Base-by-base conservation (phyloP, 1,139 yeast genomes). In the Scheffersomyces segobiensis region DNA sequence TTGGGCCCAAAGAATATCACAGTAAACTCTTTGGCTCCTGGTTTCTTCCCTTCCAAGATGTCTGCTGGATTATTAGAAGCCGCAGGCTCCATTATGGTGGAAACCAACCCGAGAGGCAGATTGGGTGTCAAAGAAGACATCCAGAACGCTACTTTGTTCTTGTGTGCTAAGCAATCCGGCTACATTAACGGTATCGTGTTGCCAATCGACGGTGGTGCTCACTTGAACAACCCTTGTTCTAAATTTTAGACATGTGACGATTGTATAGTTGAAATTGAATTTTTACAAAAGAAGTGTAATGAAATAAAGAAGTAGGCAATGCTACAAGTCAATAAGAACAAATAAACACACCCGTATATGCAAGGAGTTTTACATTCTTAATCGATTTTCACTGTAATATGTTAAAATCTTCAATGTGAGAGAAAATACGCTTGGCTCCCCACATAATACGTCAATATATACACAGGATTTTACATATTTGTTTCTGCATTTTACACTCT, bases 11-110 rank as follows among this genome's bases (percentile, higher is more conserved):
- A 81, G 57, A 83, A 87, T 71, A 83, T 88, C 66, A 87, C 85
- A 53, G 91, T 87, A 63, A 88, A 88, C 72, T 78, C 86, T 8
- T 73, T 89, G 64, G 93, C 93, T 14, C 95, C 95, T 0, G 96
- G 96, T 0, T 89, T 87, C 71, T 87, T 89, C 82, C 91, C 91
- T 24, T 81, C 90, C 46, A 88, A 87, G 72, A 89, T 89, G 95
- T 82, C 93, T 53, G 80, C 84, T 59, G 95, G 93, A 0, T 67
- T 89, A 57, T 74, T 89, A 57, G 82, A 79, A 52, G 76, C 74
- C 54, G 78, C 82, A 47, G 93, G 93, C 21, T 83, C 82, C 2
- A 68, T 76, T 3, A 78, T 84, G 75, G 68, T 71, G 55, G 77
- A 73, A 20, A 70, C 70, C 39, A 89, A 88, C 73, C 95, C 95